phyloP scores from a whole-genome alignment of 257 asterid species.

The Primulina eburnea region DNA sequence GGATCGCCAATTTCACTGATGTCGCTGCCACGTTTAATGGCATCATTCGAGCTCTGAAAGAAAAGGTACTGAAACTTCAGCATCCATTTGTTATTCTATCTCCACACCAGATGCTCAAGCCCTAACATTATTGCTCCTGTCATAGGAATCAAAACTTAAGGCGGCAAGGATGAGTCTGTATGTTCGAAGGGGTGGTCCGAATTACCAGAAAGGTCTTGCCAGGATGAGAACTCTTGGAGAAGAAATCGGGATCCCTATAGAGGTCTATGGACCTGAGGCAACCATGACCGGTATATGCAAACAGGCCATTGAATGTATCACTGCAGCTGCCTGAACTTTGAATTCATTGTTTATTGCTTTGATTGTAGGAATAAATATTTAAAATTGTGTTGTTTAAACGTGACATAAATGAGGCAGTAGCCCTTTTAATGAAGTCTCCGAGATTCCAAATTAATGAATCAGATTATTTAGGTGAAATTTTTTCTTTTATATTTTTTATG shows the following conservation, averaged over 20 bases:
- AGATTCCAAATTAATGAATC: too few relatives aligned
- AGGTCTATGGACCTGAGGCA: slow-evolving; percentile 97
- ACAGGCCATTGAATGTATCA: slow-evolving; percentile 92
- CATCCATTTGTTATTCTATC: neutral
- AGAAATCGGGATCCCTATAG: slow-evolving; percentile 89
- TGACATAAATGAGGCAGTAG: neutral
- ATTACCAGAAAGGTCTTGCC: slow-evolving; percentile 88
- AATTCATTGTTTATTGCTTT: neutral
- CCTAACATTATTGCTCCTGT: neutral
- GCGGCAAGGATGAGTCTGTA: slow-evolving; percentile 78
- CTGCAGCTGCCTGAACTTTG: slow-evolving; percentile 69
- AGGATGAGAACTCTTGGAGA: slow-evolving; percentile 85
- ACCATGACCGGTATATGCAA: slow-evolving; percentile 98
- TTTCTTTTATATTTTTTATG: too few relatives aligned
- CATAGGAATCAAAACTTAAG: slow-evolving; percentile 90
- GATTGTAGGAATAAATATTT: neutral
- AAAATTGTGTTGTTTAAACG: neutral
- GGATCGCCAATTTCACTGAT: slow-evolving; percentile 94
- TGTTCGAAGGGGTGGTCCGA: slow-evolving; percentile 96
- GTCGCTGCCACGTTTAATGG: slow-evolving; percentile 94
- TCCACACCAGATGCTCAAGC: neutral
- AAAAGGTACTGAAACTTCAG: slow-evolving; percentile 52
- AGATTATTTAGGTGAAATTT: too few relatives aligned
- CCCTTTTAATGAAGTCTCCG: neutral
- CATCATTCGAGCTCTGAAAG: slow-evolving; percentile 82